Conservation (phyloP, 129 eudicot genomes). For the Artemisia annua region DNA sequence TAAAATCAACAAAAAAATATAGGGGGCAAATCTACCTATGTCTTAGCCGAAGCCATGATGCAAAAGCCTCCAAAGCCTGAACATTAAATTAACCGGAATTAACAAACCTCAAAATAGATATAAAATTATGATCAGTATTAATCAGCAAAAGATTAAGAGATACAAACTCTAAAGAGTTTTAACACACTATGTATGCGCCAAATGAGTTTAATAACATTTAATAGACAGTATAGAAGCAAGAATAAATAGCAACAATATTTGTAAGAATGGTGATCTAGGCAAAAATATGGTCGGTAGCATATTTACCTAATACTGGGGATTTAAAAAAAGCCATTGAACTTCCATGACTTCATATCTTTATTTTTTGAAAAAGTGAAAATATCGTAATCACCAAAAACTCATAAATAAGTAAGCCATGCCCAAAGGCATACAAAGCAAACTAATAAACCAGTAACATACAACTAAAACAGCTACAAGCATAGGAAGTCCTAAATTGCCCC, state of each 20-base stretch:
- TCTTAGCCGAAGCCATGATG: conserved; percentile 98
- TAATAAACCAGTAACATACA: no score
- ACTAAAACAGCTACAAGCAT: no score
- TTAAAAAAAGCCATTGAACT: background rate
- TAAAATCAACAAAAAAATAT: background rate
- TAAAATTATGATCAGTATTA: background rate
- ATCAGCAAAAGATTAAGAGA: conserved; percentile 4
- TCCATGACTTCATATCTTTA: background rate
- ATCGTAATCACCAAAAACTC: no score
- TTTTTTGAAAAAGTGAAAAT: no score
- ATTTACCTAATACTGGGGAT: background rate
- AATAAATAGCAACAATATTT: background rate
- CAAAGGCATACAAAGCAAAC: no score
- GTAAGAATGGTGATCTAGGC: background rate
- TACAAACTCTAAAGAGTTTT: background rate
- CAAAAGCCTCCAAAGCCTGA: conserved; percentile 99
- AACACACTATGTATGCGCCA: background rate
- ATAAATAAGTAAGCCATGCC: no score
- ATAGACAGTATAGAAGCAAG: background rate
- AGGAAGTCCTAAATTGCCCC: no score
- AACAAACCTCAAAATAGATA: conserved; percentile 9
- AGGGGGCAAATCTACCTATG: conserved; percentile 56
- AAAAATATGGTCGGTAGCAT: no score
- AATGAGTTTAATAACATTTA: background rate
- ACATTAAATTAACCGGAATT: conserved; percentile 21